Base-by-base conservation (phyloP, 106 monocot genomes). In the Allium sativum region DNA sequence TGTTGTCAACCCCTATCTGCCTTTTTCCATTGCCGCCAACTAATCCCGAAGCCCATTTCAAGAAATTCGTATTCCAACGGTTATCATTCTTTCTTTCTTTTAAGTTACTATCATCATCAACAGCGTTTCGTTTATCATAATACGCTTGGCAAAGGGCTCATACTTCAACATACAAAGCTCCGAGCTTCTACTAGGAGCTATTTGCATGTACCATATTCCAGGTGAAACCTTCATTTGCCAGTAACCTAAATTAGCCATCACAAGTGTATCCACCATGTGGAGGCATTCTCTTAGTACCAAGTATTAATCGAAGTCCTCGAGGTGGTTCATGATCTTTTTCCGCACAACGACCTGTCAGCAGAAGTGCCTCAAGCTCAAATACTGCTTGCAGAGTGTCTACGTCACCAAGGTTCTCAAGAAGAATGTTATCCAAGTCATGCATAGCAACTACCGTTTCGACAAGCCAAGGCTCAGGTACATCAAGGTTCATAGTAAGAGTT, bases 221-320 rank as follows among this genome's bases (percentile, higher is more conserved):
- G 96, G 96, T 18, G 84, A 82, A 64, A 91, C 87, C 70, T 96
- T 96, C 96, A 96, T 96, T 68, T 96, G 96, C 96, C 90, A 96
- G 69, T 96, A 96, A 50, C 96, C 96, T 52, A 96, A 84, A 63
- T 96, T 96, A 41, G 87, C 84, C 96, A 96, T 96, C 55, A 96
- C 96, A 71, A 96, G 84, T 12, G 96, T 96, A 71, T 96, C 96
- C 31, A 96, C 87, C 68, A 91, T 45, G 63, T 84, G 96, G 19
- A n/a, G 90, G 87, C 47, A 67, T 78, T 67, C 50, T 71, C 70
- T 73, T 80, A 1, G 87, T 82, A 74, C 91, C 91, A 71, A 96
- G 87, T 56, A 96, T 91, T 54, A 96, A 72, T 70, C 91, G 96
- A 61, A 96, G 96, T 13, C 96, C 96, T 59, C 96, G 76, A 1